Percentiles rank a stretch among this genome's conserved stretches.
phyloP scores from a whole-genome alignment of 169 alveolate species.

The Cryptosporidium meleagridis region DNA sequence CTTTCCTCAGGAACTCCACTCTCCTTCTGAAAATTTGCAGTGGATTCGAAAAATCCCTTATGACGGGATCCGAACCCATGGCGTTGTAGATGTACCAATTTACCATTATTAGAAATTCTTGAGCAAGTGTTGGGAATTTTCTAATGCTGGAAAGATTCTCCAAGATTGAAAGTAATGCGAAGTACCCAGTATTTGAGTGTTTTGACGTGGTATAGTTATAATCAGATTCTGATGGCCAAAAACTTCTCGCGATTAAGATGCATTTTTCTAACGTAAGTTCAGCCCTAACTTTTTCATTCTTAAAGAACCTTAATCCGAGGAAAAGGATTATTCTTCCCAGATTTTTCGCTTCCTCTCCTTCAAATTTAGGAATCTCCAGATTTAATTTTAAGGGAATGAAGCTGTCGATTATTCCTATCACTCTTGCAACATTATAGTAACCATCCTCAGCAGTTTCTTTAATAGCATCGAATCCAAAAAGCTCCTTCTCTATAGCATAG shows the following conservation, averaged over 20 bases:
- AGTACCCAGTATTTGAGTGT: not conserved
- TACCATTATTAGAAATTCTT: not conserved
- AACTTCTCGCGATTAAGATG: not conserved
- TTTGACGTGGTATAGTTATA: not conserved
- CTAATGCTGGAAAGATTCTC: not conserved
- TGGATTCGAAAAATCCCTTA: not conserved
- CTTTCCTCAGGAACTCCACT: not conserved
- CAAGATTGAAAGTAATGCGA: not conserved
- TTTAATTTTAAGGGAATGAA: not conserved
- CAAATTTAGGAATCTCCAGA: not conserved
- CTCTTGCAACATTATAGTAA: not conserved
- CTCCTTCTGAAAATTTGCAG: not conserved
- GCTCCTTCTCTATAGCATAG: not conserved
- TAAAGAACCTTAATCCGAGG: not conserved
- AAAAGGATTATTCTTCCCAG: not conserved
- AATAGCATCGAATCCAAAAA: not conserved
- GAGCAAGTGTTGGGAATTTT: not conserved
- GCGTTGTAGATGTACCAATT: not conserved
- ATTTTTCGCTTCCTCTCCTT: not conserved
- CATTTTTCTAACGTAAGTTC: not conserved
- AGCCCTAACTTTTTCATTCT: not conserved
- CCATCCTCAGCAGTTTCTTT: not conserved
- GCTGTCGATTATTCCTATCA: not conserved
- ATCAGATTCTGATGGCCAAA: constrained; percentile 5
- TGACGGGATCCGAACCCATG: constrained; percentile 13